phyloP scores from a whole-genome alignment of 2,329 filamentous ascomycete genomes.

The Fusarium luffae region DNA sequence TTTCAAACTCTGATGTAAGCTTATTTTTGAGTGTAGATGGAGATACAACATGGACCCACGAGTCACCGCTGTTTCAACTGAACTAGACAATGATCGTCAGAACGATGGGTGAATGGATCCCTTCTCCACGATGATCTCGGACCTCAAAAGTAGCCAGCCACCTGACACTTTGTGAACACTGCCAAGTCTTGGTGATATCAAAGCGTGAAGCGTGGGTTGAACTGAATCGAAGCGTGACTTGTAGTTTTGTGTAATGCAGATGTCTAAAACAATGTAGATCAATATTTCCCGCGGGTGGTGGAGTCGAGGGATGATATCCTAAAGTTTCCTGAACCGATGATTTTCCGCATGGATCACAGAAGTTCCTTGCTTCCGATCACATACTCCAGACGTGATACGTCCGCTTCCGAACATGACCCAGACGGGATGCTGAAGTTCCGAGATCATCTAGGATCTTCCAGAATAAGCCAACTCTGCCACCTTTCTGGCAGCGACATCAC shows the following conservation, averaged over 20 bases:
- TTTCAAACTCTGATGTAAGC: background rate
- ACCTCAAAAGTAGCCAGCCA: background rate
- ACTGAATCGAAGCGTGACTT: background rate
- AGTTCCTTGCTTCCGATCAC: background rate
- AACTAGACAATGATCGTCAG: conserved; percentile 2
- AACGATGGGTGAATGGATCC: background rate
- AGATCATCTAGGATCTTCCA: background rate
- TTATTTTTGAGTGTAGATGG: background rate
- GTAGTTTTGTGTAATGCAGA: background rate
- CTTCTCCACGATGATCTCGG: background rate
- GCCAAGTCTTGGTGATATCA: background rate
- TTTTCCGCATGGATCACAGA: background rate
- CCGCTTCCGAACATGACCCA: background rate
- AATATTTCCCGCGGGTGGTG: background rate
- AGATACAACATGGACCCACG: background rate
- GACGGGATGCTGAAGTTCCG: background rate
- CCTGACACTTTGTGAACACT: background rate
- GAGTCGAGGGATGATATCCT: background rate
- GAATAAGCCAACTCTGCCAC: conserved; percentile 10
- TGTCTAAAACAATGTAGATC: background rate
- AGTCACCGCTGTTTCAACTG: background rate
- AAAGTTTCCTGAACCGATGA: background rate
- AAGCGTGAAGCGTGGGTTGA: background rate
- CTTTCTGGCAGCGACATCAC: conserved; percentile 3
- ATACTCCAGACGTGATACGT: background rate